Percentiles rank a stretch among this genome's conserved stretches.
Conservation (phyloP, 164 flowering plant genomes). For the Berberis vulgaris region DNA sequence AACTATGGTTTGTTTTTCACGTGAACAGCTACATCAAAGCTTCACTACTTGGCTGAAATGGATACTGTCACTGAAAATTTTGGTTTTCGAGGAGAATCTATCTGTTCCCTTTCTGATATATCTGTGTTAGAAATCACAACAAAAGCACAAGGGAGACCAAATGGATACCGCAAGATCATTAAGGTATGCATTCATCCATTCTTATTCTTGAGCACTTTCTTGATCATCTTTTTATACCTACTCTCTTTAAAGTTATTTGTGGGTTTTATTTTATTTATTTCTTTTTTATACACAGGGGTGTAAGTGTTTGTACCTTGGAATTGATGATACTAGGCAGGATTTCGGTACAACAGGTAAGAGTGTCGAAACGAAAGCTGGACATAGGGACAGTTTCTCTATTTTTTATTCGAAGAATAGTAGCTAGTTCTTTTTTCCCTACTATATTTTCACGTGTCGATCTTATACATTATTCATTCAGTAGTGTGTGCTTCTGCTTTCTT, state of each 20-base stretch:
- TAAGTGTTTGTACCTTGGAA: constrained; percentile 74
- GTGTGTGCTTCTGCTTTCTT: too few species aligned
- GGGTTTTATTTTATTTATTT: neutral
- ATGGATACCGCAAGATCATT: constrained; percentile 86
- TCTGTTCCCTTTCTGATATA: constrained; percentile 82
- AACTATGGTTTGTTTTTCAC: constrained; percentile 10
- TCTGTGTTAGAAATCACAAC: constrained; percentile 73
- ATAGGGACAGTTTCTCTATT: neutral
- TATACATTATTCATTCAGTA: too few species aligned
- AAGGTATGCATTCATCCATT: constrained; percentile 39
- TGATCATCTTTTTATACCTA: neutral
- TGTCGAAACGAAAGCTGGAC: neutral
- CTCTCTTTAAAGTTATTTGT: neutral
- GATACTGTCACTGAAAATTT: constrained; percentile 38
- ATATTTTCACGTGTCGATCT: too few species aligned
- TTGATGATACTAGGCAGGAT: constrained; percentile 62
- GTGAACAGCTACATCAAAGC: constrained; percentile 73
- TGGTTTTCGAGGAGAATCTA: constrained; percentile 81
- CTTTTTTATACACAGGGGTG: constrained; percentile 43
- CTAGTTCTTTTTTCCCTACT: too few species aligned
- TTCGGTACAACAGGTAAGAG: constrained; percentile 83
- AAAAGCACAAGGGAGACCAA: constrained; percentile 74
- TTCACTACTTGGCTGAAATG: constrained; percentile 30
- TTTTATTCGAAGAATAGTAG: too few species aligned
- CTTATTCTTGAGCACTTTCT: neutral